A percentile compares a stretch with the other conserved stretches of the same genome.
These are phyloP conservation scores for Podospora sp. DNA, from an alignment of 495 filamentous ascomycete species.

Conservation along the genomic window DNA sequence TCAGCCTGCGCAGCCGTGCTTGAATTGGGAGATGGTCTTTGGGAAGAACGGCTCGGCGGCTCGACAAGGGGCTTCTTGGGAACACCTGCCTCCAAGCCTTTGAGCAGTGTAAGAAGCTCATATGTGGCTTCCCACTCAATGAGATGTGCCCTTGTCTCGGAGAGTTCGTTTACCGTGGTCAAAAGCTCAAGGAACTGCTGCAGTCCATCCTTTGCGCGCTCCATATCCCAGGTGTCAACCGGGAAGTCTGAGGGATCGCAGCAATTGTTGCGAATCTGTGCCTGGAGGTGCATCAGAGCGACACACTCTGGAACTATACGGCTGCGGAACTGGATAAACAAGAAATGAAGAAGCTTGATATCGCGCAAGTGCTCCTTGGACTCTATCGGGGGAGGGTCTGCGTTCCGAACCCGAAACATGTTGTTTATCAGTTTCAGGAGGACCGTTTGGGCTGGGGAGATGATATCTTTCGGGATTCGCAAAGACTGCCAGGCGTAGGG, in stretches of 20 bases:
- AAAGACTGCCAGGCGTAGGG: slow-evolving; percentile 90
- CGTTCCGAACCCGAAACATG: slow-evolving; percentile 73
- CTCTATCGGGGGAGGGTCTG: slow-evolving; percentile 58
- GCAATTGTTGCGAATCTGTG: slow-evolving; percentile 67
- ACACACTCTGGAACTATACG: slow-evolving; percentile 90
- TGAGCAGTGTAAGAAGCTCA: slow-evolving; percentile 81
- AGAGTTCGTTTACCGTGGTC: slow-evolving; percentile 80
- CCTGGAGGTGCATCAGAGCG: slow-evolving; percentile 89
- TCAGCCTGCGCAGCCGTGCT: slow-evolving; percentile 32
- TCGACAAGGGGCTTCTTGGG: slow-evolving; percentile 58
- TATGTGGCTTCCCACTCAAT: slow-evolving; percentile 86
- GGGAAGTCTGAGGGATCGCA: slow-evolving; percentile 75
- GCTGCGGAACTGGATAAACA: slow-evolving; percentile 88
- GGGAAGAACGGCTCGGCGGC: slow-evolving; percentile 24
- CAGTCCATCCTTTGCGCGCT: slow-evolving; percentile 79
- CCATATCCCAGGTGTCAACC: slow-evolving; percentile 95
- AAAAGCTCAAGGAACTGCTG: slow-evolving; percentile 94
- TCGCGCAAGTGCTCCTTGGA: slow-evolving; percentile 51
- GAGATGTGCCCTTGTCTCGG: slow-evolving; percentile 61
- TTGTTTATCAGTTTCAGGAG: slow-evolving; percentile 86
- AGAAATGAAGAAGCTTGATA: slow-evolving; percentile 73
- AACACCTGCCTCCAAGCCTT: slow-evolving; percentile 82
- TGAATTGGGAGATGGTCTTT: slow-evolving; percentile 17
- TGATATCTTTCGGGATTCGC: slow-evolving; percentile 89
- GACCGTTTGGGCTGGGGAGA: slow-evolving; percentile 90